Base-by-base conservation (phyloP, 2,329 filamentous ascomycete genomes). In the Penicillium occitanis region DNA sequence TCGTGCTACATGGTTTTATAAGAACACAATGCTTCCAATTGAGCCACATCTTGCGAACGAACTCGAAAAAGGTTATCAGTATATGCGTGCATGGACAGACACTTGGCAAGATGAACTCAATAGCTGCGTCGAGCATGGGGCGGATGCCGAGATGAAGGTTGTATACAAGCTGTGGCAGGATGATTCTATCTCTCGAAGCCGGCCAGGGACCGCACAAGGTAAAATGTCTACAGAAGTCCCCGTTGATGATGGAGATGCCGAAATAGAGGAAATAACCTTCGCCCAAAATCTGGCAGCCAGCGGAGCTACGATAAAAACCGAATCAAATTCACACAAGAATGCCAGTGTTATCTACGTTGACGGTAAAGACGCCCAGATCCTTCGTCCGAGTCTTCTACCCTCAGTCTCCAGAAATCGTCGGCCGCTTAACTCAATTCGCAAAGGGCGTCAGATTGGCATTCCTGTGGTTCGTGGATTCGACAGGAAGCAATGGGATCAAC, bases 1-100 rank as follows among this genome's bases (percentile, higher is more conserved):
- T 66, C 86, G 95, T 70, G 93, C 91, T 0, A 98, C 94, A 0
- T 99, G 95, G 95, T 99, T 99, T 76, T 98, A 98, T 78, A 91
- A 90, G 80, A 93, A 97, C 74, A 94, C 91, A 0, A 97, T 98
- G 93, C 82, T 91, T 66, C 95, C 95, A 0, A 87, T 99, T 5
- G 92, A 96, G 69, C 87, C 92, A 0, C 82, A 87, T 17, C 90
- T 97, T 40, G 93, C 95, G 8, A 99, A 98, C 72, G 92, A 93
- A 76, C 84, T 99, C 0, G 95, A 99, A 76, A 86, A 88, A n/a
- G 93, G 94, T 5, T 99, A 96, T 74, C 82, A 90, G 65, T 92
- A 96, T 73, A 82, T 98, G 61, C 89, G 88, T 63, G 92, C 92
- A 0, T 97, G 94, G 90, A 93, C 91, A 1, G 88, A 95, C 71